Percentiles rank a stretch among this genome's conserved stretches.
phyloP scores from a whole-genome alignment of 176 grass and related monocot species.

The Oryza glaberrima region DNA sequence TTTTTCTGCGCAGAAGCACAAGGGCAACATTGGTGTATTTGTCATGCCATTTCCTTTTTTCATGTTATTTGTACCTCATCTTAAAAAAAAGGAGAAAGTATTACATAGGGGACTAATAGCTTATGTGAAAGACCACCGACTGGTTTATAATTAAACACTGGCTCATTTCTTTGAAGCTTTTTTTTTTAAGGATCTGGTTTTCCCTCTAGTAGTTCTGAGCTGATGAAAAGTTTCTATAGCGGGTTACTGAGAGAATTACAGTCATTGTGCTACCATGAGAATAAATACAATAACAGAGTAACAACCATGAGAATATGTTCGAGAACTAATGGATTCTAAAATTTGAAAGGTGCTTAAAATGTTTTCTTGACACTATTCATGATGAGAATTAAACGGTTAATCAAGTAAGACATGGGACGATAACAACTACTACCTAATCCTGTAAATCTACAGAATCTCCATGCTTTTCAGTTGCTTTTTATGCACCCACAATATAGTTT shows the following conservation, averaged over 20 bases:
- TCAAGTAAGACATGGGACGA: neutral
- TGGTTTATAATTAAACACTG: neutral
- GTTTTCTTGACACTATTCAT: neutral
- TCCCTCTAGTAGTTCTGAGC: neutral
- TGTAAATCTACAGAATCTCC: neutral
- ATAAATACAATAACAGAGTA: neutral
- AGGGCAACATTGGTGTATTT: neutral
- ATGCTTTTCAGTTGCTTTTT: neutral
- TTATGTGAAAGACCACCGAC: neutral
- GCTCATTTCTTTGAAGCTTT: neutral
- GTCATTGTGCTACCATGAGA: neutral
- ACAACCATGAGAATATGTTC: neutral
- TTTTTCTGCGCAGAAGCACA: neutral
- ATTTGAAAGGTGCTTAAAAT: neutral
- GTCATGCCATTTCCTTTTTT: neutral
- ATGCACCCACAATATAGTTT: neutral
- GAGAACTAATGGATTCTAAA: neutral
- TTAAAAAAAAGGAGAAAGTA: neutral
- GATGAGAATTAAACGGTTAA: neutral
- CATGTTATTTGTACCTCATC: neutral
- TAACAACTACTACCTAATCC: neutral
- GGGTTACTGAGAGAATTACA: neutral
- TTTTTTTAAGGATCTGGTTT: neutral
- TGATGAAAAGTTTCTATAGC: neutral
- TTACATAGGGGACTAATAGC: neutral